Evolutionary conservation across 1,284 basidiomycete species (phyloP), one percentile per base, ranked within the genome.

Genomic region (Austroboletus niveus): DNA sequence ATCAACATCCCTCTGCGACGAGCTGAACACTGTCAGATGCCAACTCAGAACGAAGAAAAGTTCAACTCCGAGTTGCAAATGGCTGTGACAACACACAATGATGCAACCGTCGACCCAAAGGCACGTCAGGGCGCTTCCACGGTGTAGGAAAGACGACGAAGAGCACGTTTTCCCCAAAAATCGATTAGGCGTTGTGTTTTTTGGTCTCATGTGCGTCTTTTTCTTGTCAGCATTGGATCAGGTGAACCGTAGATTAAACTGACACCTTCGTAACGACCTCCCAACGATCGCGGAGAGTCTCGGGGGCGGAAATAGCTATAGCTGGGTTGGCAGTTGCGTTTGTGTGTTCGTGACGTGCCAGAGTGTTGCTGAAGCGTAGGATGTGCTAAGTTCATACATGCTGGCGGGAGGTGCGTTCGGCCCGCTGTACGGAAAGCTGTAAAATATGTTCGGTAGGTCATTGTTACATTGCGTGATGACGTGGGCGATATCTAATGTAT

Each of bases 381-480:
- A 5, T 24, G 8, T 29, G 14, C 40, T 2, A 35, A 88, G 87
- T 59, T 81, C 89, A 36, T 92, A 92, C 64, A 73, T 92, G n/a
- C 78, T 92, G 22, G 78, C 84, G 3, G 80, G 84, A 4, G 82
- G 83, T 15, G 79, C 83, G 2, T 71, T 88, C 14, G 76, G 82
- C 0, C 87, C 89, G 0, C 59, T 90, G 3, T 91, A 90, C 57
- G 90, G 89, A 6, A 92, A 92, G 59, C 64, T 90, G 1, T 86
- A 85, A 5, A 84, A 87, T 62, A 72, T 85, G 38, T 69, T 75
- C n/a, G 73, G 77, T 70, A 53, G 39, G 65, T 55, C 0, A 20
- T 24, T 14, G 27, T 38, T 7, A 5, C 10, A n/a, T 43, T 4
- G 11, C 14, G 24, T 1, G 29, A 46, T 4, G 11, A 3, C 14